Evolutionary conservation across 768 basidiomycete genomes (phyloP).

Genomic region (Xerocomellus chrysenteron): DNA sequence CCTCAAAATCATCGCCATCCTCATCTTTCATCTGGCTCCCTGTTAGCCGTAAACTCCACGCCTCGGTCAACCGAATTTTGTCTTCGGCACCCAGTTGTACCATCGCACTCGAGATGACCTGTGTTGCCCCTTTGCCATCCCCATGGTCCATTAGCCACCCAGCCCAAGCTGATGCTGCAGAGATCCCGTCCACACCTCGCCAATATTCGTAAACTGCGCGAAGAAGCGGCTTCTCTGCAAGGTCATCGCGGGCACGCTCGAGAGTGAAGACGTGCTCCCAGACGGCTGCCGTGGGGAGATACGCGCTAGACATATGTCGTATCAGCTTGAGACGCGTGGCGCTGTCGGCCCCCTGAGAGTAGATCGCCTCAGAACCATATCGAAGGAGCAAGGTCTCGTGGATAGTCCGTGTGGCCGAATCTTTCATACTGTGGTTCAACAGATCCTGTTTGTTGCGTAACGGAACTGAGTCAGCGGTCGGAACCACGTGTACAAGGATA

Average conservation of each 20-base stretch:
- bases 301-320: conserved; percentile 41
- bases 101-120: conserved; percentile 35
- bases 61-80: conserved; percentile 35
- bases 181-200: conserved; percentile 37
- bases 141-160: conserved; percentile 45
- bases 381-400: conserved; percentile 49
- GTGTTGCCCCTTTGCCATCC: conserved; percentile 41
- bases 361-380: conserved; percentile 38
- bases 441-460: conserved; percentile 34
- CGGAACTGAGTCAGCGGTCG: background rate
- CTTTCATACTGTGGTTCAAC: conserved; percentile 47
- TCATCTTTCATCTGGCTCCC: conserved; percentile 8
- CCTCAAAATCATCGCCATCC: conserved; percentile 8
- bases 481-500: background rate
- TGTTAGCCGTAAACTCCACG: conserved; percentile 32
- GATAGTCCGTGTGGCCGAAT: conserved; percentile 37
- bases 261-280: conserved; percentile 45
- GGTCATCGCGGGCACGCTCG: conserved; percentile 20
- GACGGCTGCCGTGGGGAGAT: conserved; percentile 43
- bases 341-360: conserved; percentile 18
- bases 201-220: conserved; percentile 42
- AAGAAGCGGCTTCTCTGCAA: conserved; percentile 19
- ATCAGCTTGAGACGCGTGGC: conserved; percentile 29
- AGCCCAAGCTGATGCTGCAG: conserved; percentile 46
- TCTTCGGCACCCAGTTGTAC: conserved; percentile 26